Percentiles rank a stretch among this genome's conserved stretches.
Evolutionary conservation across 1,284 basidiomycete genomes (phyloP).

Genomic region (Leccinum pachyderme): DNA sequence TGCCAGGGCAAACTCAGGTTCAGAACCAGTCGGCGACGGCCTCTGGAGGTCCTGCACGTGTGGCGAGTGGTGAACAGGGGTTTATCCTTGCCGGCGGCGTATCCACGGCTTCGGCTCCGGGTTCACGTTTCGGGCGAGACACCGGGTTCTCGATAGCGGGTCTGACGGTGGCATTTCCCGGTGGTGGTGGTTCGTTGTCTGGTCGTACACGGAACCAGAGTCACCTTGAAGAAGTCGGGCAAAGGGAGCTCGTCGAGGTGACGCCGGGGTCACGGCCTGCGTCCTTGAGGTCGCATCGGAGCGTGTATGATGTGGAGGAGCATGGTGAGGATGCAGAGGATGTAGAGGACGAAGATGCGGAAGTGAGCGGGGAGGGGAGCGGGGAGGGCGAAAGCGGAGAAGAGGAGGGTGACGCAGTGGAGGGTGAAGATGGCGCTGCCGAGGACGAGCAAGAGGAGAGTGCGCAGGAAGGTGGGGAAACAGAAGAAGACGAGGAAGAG

Average conservation of each 20-base stretch:
- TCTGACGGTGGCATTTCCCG: slow-evolving; percentile 64
- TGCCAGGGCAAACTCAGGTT: slow-evolving; percentile 35
- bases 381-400: slow-evolving; percentile 31
- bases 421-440: slow-evolving; percentile 35
- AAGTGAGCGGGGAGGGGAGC: neutral
- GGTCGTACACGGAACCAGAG: slow-evolving; percentile 29
- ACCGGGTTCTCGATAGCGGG: slow-evolving; percentile 80
- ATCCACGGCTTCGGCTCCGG: neutral
- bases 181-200: slow-evolving; percentile 28
- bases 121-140: slow-evolving; percentile 51
- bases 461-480: slow-evolving; percentile 38
- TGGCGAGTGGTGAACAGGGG: neutral
- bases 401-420: slow-evolving; percentile 29
- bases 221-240: slow-evolving; percentile 51
- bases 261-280: slow-evolving; percentile 44
- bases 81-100: neutral
- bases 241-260: slow-evolving; percentile 62
- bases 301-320: slow-evolving; percentile 36
- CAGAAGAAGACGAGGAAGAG: slow-evolving; percentile 30
- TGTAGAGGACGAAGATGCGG: neutral
- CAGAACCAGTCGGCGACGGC: neutral
- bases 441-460: slow-evolving; percentile 26
- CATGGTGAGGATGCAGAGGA: slow-evolving; percentile 36
- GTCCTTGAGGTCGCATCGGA: slow-evolving; percentile 44
- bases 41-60: neutral